These are phyloP conservation scores for Parietaria judaica DNA, from an alignment of 306 rosid species.

Conservation along the genomic window DNA sequence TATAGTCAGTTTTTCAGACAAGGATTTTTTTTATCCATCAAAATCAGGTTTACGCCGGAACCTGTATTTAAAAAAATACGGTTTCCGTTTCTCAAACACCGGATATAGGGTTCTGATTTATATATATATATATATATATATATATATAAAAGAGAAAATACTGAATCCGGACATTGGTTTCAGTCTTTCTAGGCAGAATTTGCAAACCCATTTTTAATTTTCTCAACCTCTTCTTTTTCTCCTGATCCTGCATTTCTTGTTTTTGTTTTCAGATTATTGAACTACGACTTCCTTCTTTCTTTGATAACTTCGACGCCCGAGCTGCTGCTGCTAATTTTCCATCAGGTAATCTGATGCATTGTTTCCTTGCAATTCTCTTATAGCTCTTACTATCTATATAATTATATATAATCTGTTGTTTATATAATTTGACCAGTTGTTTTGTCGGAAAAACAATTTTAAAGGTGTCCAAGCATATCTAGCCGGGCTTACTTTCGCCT, in stretches of 20 bases:
- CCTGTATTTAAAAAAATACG: no score
- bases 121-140: no score
- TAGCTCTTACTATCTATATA: neutral
- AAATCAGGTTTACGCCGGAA: no score
- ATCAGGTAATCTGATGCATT: constrained; percentile 47
- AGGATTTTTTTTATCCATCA: no score
- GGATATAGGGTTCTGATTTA: no score
- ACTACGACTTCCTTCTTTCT: constrained; percentile 74
- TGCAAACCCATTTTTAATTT: neutral
- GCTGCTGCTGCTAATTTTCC: constrained; percentile 85
- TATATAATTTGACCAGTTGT: constrained; percentile 14
- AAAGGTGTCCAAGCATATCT: constrained; percentile 91
- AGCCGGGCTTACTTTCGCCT: constrained; percentile 93
- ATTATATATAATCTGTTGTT: neutral
- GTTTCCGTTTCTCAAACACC: no score
- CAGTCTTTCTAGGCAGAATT: no score
- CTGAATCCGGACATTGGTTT: neutral
- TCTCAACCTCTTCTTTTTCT: neutral
- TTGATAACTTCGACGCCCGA: constrained; percentile 83
- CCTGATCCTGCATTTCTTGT: neutral
- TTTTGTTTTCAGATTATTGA: constrained; percentile 58
- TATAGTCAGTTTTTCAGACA: no score
- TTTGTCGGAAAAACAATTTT: constrained; percentile 13
- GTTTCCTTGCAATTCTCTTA: constrained; percentile 7
- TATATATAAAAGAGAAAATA: neutral